Evolutionary conservation across 306 rosid species (phyloP).

Genomic region (Prunus dulcis): DNA sequence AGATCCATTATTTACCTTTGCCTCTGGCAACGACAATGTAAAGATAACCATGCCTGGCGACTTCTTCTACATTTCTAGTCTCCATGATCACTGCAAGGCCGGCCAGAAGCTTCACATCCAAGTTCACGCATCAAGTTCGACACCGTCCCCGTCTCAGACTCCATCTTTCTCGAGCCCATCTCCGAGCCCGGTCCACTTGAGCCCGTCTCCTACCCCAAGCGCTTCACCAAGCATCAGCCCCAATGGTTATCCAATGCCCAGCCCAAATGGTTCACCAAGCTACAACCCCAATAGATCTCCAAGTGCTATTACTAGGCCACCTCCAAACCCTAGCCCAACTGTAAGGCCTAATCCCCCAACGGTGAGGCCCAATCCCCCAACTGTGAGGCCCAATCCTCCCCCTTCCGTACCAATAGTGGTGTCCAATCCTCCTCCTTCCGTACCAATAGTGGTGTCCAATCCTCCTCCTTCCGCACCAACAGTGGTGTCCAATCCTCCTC

Average conservation of each 20-base stretch:
- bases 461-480: neutral
- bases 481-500: neutral
- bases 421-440: neutral
- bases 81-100: conserved; percentile 18
- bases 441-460: neutral
- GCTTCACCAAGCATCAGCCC: neutral
- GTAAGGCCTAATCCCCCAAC: too few species aligned
- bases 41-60: conserved; percentile 10
- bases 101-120: conserved; percentile 37
- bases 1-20: conserved; percentile 3
- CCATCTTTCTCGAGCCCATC: too few species aligned
- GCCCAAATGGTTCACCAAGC: neutral
- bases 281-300: neutral
- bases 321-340: neutral
- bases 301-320: neutral
- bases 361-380: neutral
- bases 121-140: neutral
- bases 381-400: neutral
- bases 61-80: conserved; percentile 35
- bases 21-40: conserved; percentile 22
- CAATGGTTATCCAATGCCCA: neutral
- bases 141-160: neutral
- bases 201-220: too few species aligned
- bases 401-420: neutral
- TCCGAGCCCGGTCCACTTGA: too few species aligned